Evolutionary conservation across 768 basidiomycete species (phyloP).

Genomic region (Crepidotus variabilis): DNA sequence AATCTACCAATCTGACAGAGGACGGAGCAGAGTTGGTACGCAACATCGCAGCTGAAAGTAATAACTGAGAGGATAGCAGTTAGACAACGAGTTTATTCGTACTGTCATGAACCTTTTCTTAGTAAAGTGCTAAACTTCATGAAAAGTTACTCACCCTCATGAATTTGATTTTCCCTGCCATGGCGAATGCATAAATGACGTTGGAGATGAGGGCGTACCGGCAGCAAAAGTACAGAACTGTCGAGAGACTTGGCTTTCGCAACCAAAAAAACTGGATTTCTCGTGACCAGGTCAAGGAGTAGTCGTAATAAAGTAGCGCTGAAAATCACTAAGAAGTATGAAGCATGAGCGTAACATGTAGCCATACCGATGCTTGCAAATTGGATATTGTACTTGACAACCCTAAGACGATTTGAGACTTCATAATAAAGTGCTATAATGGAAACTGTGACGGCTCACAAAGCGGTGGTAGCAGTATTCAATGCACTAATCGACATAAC

Average conservation of each 20-base stretch:
- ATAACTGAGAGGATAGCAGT: no score
- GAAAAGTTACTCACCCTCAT: not conserved
- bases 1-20: not conserved
- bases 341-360: not conserved
- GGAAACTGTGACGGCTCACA: not conserved
- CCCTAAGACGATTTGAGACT: not conserved
- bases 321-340: not conserved
- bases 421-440: no score
- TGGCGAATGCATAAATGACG: not conserved
- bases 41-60: not conserved
- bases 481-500: not conserved
- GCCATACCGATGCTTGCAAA: not conserved
- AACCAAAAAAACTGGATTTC: not conserved
- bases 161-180: not conserved
- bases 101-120: not conserved
- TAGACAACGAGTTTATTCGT: no score
- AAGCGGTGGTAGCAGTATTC: not conserved
- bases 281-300: not conserved
- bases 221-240: not conserved
- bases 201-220: not conserved
- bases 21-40: not conserved
- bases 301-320: not conserved
- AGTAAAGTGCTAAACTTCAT: not conserved
- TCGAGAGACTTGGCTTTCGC: not conserved
- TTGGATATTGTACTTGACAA: not conserved